A percentile compares a stretch with the other conserved stretches of the same genome.
Evolutionary conservation across 768 basidiomycete species (phyloP).

Genomic region (Goffeauzyma gilvescens): DNA sequence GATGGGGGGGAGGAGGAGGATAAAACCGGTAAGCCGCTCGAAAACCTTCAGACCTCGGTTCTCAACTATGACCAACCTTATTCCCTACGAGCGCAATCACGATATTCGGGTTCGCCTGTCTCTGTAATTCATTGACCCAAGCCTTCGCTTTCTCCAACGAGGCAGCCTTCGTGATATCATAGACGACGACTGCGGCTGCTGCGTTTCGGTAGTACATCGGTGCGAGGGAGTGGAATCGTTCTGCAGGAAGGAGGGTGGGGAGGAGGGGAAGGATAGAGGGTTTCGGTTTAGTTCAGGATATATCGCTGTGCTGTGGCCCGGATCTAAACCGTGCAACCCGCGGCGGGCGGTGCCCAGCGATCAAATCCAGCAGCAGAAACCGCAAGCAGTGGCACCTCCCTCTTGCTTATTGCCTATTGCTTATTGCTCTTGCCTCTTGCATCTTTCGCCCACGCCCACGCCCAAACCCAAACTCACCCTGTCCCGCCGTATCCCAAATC

Average conservation of each 20-base stretch:
- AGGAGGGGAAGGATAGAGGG: background rate
- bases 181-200: slow-evolving; percentile 92
- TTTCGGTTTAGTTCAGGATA: no score
- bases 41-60: background rate
- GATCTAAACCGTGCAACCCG: no score
- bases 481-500: no score
- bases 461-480: no score
- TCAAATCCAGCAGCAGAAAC: no score
- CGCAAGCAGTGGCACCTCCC: no score
- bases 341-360: no score
- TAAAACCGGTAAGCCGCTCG: background rate
- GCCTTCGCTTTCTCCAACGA: slow-evolving; percentile 97
- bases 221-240: slow-evolving; percentile 92
- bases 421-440: no score
- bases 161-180: slow-evolving; percentile 85
- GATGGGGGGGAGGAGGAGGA: background rate
- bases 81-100: slow-evolving; percentile 97
- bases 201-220: slow-evolving; percentile 99
- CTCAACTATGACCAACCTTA: slow-evolving; percentile 90
- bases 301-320: no score
- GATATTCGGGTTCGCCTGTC: slow-evolving; percentile 97
- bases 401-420: background rate
- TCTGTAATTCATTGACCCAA: slow-evolving; percentile 97
- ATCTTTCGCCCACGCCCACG: no score
- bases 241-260: slow-evolving; percentile 34